Evolutionary conservation across 805 yeast species (phyloP), one percentile per base, ranked within the genome.

Genomic region (Sugiyamaella marilandica): DNA sequence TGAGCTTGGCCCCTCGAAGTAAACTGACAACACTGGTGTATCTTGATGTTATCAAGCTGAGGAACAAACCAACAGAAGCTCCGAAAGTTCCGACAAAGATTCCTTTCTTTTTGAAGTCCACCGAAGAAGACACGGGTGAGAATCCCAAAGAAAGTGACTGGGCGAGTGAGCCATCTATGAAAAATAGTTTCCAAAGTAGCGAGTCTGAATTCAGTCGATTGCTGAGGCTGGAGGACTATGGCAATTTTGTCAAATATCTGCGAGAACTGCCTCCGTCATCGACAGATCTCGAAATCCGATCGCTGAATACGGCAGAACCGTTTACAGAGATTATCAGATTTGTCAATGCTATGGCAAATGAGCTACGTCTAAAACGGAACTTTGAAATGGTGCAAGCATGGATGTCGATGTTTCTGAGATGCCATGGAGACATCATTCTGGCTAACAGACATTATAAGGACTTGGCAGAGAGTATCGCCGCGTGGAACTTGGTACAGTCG

Each of bases 41-140:
- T 66, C 70, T 94, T 59, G 98, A 94, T 61, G 79, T 83, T 5
- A 92, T 94, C 60, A 88, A 82, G 63, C 80, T 78, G 65, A 80
- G 99, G 63, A 90, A 89, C 65, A 92, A 88, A 69, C 97, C 99
- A 19, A 82, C 74, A 49, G 97, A 89, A 65, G 85, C 92, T 0
- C 87, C 94, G 33, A 87, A 87, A 73, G 87, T 83, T 59, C 88
- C 96, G 1, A 86, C 85, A 59, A 78, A 82, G 55, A 81, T 87
- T 0, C 86, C 87, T 18, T 94, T 95, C 68, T 95, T 95, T 74
- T 73, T 94, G 54, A 71, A 85, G 18, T 65, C 80, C 3, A 88
- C 89, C 31, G 81, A 84, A 63, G 78, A 81, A 31, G 70, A 72
- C 41, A 13, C 60, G 59, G 70, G 70, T 39, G 65, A 60, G 2